Evolutionary conservation across 1,284 basidiomycete genomes (phyloP).

Genomic region (Microbotryum silenes-acaulis): DNA sequence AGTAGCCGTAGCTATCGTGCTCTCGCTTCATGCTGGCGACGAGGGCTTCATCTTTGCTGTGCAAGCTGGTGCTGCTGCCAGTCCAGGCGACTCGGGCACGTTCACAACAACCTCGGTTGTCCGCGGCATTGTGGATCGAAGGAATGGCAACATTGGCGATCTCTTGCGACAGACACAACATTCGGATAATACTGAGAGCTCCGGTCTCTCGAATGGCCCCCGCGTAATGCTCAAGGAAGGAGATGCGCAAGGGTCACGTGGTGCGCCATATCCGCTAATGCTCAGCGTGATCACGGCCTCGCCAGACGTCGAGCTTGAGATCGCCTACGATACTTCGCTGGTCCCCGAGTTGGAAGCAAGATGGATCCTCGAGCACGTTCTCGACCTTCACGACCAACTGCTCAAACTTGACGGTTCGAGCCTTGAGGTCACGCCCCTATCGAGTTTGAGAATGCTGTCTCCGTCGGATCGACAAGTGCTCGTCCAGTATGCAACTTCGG

Average conservation of each 20-base stretch:
- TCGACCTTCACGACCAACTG: background rate
- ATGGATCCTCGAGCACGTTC: conserved; percentile 25
- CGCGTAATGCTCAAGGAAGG: background rate
- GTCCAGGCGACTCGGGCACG: background rate
- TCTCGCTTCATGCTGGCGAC: conserved; percentile 22
- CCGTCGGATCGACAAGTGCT: conserved; percentile 5
- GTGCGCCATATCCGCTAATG: background rate
- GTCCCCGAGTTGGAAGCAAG: conserved; percentile 17
- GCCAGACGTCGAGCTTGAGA: background rate
- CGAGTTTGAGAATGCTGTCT: conserved; percentile 3
- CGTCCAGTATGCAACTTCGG: background rate
- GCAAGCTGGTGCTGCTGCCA: background rate
- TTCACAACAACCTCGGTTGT: conserved; percentile 7
- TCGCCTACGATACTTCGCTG: conserved; percentile 14
- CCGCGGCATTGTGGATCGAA: background rate
- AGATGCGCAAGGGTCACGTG: background rate
- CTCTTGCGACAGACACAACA: background rate
- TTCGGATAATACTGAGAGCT: background rate
- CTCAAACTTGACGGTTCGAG: background rate
- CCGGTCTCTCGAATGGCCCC: background rate
- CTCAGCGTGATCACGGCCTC: background rate
- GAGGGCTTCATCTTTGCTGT: conserved; percentile 10
- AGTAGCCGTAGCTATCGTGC: conserved; percentile 8
- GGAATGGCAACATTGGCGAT: background rate
- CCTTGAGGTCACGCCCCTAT: background rate